phyloP scores from a whole-genome alignment of 306 rosid species.

The Quercus agrifolia region DNA sequence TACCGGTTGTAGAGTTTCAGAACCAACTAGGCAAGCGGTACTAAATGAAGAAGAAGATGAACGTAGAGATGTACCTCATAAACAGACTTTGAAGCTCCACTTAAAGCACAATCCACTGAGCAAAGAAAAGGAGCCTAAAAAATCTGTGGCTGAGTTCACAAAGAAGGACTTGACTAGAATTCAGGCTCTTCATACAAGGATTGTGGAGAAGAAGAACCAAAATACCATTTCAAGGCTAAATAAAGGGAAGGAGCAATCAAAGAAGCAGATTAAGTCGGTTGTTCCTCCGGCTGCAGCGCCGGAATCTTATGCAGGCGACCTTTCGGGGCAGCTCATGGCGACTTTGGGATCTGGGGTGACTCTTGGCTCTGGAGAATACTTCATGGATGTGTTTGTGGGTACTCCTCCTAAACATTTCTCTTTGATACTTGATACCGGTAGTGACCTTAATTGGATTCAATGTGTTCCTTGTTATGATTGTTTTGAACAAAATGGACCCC shows the following conservation, averaged over 20 bases:
- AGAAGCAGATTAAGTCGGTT: slow-evolving; percentile 8
- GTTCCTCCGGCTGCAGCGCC: slow-evolving; percentile 42
- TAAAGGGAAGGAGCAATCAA: slow-evolving; percentile 17
- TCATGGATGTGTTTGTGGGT: slow-evolving; percentile 94
- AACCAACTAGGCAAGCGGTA: slow-evolving; percentile 7
- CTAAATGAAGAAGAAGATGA: slow-evolving; percentile 10
- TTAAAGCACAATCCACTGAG: slow-evolving; percentile 43
- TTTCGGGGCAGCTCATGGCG: slow-evolving; percentile 70
- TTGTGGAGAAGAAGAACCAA: slow-evolving; percentile 76
- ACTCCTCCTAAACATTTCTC: slow-evolving; percentile 92
- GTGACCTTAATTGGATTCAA: slow-evolving; percentile 98
- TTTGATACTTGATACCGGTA: slow-evolving; percentile 90
- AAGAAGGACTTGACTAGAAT: slow-evolving; percentile 65
- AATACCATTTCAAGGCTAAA: slow-evolving; percentile 63
- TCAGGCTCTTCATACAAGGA: slow-evolving; percentile 71
- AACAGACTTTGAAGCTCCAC: slow-evolving; percentile 60
- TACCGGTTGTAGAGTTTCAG: slow-evolving; percentile 49
- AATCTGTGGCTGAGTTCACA: slow-evolving; percentile 50
- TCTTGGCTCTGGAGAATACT: slow-evolving; percentile 95
- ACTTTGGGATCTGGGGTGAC: slow-evolving; percentile 93
- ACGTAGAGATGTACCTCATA: slow-evolving; percentile 15
- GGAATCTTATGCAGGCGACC: slow-evolving; percentile 29
- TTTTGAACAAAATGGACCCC: slow-evolving; percentile 83
- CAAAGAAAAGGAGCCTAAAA: slow-evolving; percentile 34
- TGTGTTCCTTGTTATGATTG: slow-evolving; percentile 88